Evolutionary conservation across 192 early-diverging fungal species (phyloP).

Genomic region (Coemansia sp.): DNA sequence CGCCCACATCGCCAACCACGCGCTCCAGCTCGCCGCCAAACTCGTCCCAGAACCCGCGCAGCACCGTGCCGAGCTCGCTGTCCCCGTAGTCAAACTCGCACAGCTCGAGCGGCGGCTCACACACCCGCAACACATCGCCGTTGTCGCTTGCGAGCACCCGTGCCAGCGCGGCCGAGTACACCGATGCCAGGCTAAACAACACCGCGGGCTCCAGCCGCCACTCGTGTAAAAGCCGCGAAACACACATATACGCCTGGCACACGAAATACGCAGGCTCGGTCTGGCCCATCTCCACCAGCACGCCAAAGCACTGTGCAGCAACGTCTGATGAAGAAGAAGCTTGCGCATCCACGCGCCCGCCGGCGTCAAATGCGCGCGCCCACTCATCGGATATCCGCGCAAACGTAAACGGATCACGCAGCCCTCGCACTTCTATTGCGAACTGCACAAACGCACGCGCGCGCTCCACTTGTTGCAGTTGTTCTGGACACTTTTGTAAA

Average conservation of each 20-base stretch:
- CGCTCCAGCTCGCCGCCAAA: constrained; percentile 3
- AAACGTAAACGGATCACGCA: constrained; percentile 37
- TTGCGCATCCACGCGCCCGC: background rate
- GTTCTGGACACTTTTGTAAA: constrained; percentile 2
- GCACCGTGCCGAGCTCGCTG: constrained; percentile 14
- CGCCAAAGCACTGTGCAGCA: background rate
- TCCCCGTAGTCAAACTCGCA: constrained; percentile 19
- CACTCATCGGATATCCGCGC: constrained; percentile 11
- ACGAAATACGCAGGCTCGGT: constrained; percentile 20
- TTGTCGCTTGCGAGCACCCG: background rate
- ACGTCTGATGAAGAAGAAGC: background rate
- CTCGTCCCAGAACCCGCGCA: constrained; percentile 4
- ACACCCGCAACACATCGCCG: background rate
- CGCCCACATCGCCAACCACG: background rate
- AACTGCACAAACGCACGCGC: constrained; percentile 18
- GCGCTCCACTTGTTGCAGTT: background rate
- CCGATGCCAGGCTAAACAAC: constrained; percentile 10
- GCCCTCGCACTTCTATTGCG: background rate
- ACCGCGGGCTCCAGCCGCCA: background rate
- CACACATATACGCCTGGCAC: constrained; percentile 20
- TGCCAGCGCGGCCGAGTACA: constrained; percentile 2
- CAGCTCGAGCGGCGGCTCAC: constrained; percentile 25
- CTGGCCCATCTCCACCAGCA: constrained; percentile 15
- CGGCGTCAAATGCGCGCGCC: constrained; percentile 8
- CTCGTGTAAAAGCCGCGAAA: background rate